phyloP scores from a whole-genome alignment of 345 rosid genomes.

The Camelina sativa region DNA sequence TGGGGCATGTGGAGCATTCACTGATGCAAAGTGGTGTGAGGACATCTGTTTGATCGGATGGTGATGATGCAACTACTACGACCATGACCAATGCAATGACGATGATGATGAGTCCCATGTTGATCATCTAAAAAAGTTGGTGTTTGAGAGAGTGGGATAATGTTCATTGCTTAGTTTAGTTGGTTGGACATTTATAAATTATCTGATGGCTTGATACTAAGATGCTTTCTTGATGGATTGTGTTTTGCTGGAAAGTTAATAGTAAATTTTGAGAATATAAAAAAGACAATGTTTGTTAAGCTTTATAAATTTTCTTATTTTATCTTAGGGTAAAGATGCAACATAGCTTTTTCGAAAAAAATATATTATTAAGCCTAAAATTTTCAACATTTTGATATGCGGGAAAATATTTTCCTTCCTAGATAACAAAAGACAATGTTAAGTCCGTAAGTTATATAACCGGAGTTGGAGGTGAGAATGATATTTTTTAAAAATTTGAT shows the following conservation, averaged over 20 bases:
- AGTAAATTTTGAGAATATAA: conserved; percentile 17
- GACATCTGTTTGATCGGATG: conserved; percentile 35
- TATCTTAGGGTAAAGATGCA: conserved; percentile 2
- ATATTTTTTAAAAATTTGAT: neutral
- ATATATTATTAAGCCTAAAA: neutral
- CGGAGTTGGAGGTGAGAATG: conserved; percentile 10
- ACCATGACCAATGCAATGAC: conserved; percentile 22
- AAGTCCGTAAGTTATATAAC: no score
- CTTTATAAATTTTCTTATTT: neutral
- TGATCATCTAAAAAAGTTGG: conserved; percentile 2
- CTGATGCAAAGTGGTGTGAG: conserved; percentile 47
- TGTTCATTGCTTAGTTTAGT: conserved; percentile 25
- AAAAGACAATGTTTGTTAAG: conserved; percentile 17
- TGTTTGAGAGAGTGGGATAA: conserved; percentile 26
- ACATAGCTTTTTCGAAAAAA: neutral
- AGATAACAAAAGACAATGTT: no score
- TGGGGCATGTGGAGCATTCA: conserved; percentile 46
- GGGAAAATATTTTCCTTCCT: no score
- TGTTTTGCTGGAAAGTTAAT: conserved; percentile 35
- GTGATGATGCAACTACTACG: conserved; percentile 39
- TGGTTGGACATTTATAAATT: conserved; percentile 27
- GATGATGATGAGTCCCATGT: conserved; percentile 6
- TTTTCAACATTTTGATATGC: neutral
- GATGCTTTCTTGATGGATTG: conserved; percentile 41
- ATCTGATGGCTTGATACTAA: conserved; percentile 18